A percentile compares a stretch with the other conserved stretches of the same genome.
Evolutionary conservation across 805 yeast species (phyloP).

Genomic region (Saturnispora kantuleensis): DNA sequence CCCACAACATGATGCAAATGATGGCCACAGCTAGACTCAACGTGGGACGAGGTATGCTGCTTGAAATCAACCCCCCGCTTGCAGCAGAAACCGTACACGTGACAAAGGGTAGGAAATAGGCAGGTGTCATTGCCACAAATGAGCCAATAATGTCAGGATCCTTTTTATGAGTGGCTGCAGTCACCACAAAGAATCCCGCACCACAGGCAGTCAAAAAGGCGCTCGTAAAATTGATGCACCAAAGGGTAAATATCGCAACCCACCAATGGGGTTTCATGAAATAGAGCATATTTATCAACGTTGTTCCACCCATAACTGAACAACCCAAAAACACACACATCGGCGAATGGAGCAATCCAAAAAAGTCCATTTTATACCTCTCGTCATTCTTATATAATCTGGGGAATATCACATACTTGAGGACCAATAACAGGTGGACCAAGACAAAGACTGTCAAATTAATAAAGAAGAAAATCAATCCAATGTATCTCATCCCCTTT

Average conservation of each 20-base stretch:
- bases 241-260: constrained; percentile 46
- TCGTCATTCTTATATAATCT: constrained; percentile 3
- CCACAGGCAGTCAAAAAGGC: constrained; percentile 55
- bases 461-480: constrained; percentile 54
- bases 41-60: constrained; percentile 22
- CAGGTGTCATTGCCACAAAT: constrained; percentile 39
- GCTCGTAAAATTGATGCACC: constrained; percentile 60
- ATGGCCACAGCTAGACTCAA: constrained; percentile 44
- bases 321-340: constrained; percentile 64
- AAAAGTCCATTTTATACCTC: constrained; percentile 14
- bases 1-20: constrained; percentile 52
- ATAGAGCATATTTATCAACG: constrained; percentile 51
- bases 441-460: constrained; percentile 39
- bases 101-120: constrained; percentile 66
- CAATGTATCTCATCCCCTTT: constrained; percentile 28
- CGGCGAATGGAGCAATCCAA: constrained; percentile 30
- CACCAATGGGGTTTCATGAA: constrained; percentile 33
- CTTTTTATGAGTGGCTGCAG: constrained; percentile 5
- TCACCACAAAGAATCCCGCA: constrained; percentile 42
- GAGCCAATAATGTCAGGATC: constrained; percentile 15
- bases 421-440: constrained; percentile 32
- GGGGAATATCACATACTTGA: constrained; percentile 32
- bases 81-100: constrained; percentile 70
- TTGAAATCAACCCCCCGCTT: constrained; percentile 49
- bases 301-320: constrained; percentile 67